These are phyloP conservation scores for Podaxis mareebaensis DNA, from an alignment of 768 basidiomycete genomes.

Conservation along the genomic window DNA sequence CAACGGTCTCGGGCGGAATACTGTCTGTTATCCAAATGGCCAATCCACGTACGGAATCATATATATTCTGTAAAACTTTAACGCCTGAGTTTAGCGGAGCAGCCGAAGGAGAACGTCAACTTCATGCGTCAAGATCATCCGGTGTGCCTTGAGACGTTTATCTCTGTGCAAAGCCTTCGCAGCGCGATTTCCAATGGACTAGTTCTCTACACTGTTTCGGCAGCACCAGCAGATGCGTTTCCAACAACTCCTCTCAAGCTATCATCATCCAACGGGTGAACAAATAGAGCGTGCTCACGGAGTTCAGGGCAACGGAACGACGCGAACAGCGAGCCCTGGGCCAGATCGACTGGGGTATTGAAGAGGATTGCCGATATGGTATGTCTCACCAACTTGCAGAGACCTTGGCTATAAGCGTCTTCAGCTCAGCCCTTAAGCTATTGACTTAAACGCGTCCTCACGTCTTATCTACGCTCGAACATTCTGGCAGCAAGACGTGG, in stretches of 20 bases:
- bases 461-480: too few species aligned
- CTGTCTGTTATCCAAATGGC: neutral
- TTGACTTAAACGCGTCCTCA: too few species aligned
- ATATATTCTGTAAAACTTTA: neutral
- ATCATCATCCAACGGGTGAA: neutral
- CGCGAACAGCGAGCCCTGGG: neutral
- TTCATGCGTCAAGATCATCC: neutral
- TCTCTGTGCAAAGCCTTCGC: neutral
- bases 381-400: neutral
- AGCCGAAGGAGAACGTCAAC: too few species aligned
- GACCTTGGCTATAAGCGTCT: too few species aligned
- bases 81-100: neutral
- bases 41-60: neutral
- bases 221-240: neutral
- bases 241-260: neutral
- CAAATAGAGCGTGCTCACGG: neutral
- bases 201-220: neutral
- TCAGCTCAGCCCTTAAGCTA: too few species aligned
- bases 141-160: neutral
- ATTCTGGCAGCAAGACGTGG: too few species aligned
- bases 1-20: neutral
- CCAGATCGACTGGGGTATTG: neutral
- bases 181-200: neutral
- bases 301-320: neutral
- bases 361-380: neutral